Conservation (phyloP, 2,329 filamentous ascomycete species). For the Fusarium beomiforme region DNA sequence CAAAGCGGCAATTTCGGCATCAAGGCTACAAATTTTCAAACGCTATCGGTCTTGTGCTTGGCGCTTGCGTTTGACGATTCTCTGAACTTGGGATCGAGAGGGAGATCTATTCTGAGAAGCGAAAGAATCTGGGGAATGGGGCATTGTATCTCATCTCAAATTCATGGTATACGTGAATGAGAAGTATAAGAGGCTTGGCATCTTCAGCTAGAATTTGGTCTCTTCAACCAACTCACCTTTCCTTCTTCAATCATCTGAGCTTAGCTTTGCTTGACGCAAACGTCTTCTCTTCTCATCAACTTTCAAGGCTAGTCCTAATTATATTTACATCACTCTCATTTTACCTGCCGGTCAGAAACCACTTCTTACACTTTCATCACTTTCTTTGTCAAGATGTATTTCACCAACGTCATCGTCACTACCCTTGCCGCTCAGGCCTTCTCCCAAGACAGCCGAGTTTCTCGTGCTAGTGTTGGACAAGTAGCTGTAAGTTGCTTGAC, state of each 20-base stretch:
- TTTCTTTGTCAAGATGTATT: constrained; percentile 12
- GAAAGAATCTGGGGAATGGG: neutral
- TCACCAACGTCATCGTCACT: constrained; percentile 20
- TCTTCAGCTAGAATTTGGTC: neutral
- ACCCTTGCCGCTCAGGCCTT: constrained; percentile 21
- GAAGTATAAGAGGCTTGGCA: constrained; percentile 7
- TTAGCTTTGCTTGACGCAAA: constrained; percentile 27
- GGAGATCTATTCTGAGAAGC: neutral
- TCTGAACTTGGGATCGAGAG: neutral
- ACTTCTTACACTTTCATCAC: neutral
- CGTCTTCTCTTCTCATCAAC: neutral
- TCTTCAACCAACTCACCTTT: constrained; percentile 8
- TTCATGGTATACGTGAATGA: neutral
- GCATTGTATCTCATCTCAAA: neutral
- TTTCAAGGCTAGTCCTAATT: constrained; percentile 14
- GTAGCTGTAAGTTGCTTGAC: neutral
- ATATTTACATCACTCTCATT: neutral
- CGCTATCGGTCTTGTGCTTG: neutral
- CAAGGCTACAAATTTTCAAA: neutral
- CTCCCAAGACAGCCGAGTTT: neutral
- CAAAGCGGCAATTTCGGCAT: constrained; percentile 19
- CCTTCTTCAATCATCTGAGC: neutral
- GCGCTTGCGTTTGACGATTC: neutral
- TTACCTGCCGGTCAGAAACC: constrained; percentile 13
- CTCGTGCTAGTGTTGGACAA: neutral